Evolutionary conservation across 371 early-diverging fungal species (phyloP), one percentile per base, ranked within the genome.

Genomic region (Smittium culicis): DNA sequence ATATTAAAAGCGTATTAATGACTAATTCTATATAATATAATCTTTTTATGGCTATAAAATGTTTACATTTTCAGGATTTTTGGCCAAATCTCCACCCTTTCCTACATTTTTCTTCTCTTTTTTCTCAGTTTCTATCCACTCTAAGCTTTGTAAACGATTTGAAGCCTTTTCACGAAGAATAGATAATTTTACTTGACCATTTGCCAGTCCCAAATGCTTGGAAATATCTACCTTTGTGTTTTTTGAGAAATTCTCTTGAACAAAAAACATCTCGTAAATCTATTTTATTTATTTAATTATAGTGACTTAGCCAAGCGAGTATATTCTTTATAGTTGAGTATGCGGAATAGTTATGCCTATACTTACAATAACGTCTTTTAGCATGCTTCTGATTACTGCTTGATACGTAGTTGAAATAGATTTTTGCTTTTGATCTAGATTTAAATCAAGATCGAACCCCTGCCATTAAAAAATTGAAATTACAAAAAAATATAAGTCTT

Each of bases 181-280:
- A 74, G 11, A 73, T 70, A 5, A 63, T 70, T 28, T 71, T 74
- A n/a, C 72, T 72, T 56, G 73, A 61, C 28, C 68, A 59, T 27
- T 78, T 71, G 17, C 71, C 75, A 29, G 69, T 70, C 0, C 72
- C 68, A 16, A 71, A 55, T 66, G 62, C 83, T 85, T 59, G 16
- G n/a, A 30, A 67, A 85, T 81, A 33, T 82, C 77, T n/a, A 85
- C 86, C 34, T 87, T 82, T 64, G 83, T 83, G 16, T 71, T 71
- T 35, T 83, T 80, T 27, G 79, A 74, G 75, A 83, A 88, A 74
- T 88, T 87, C 56, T 86, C 85, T 20, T 79, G 72, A 68, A 87
- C 88, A 3, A 82, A 77, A 68, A 84, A 85, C 88, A 86, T 86
- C 32, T 83, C 83, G 66, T 80, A 88, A 1, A 83, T 60, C 83